Evolutionary conservation across 345 rosid species (phyloP).

Genomic region (thale cress (Arabidopsis thaliana)): DNA sequence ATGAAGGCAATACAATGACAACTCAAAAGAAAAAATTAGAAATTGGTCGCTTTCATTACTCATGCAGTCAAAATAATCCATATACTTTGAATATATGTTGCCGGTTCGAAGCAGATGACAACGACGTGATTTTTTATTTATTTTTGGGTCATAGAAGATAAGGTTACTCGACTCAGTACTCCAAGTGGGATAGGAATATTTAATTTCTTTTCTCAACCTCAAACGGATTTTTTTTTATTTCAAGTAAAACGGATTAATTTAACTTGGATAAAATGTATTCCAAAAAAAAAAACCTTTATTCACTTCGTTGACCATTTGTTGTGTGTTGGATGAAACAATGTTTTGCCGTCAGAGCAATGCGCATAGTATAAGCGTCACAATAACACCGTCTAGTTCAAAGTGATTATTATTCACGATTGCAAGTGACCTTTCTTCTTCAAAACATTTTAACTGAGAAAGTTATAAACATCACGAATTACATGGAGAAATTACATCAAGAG

Average conservation of each 20-base stretch:
- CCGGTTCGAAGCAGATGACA: conserved; percentile 17
- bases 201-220: neutral
- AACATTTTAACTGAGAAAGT: neutral
- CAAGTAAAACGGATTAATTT: neutral
- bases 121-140: neutral
- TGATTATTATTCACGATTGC: too few relatives aligned
- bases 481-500: neutral
- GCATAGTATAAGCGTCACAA: neutral
- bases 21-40: conserved; percentile 30
- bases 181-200: neutral
- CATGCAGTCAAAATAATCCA: conserved; percentile 27
- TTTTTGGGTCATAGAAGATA: neutral
- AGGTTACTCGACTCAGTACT: neutral
- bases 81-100: neutral
- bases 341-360: neutral
- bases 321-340: neutral
- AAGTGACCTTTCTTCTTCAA: neutral
- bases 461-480: conserved; percentile 6
- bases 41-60: conserved; percentile 36
- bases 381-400: neutral
- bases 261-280: neutral
- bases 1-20: conserved; percentile 38
- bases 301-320: neutral
- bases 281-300: neutral
- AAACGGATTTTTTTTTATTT: neutral